A percentile compares a stretch with the other conserved stretches of the same genome.
Evolutionary conservation across 2,329 filamentous ascomycete genomes (phyloP).

Genomic region (Talaromyces sp.): DNA sequence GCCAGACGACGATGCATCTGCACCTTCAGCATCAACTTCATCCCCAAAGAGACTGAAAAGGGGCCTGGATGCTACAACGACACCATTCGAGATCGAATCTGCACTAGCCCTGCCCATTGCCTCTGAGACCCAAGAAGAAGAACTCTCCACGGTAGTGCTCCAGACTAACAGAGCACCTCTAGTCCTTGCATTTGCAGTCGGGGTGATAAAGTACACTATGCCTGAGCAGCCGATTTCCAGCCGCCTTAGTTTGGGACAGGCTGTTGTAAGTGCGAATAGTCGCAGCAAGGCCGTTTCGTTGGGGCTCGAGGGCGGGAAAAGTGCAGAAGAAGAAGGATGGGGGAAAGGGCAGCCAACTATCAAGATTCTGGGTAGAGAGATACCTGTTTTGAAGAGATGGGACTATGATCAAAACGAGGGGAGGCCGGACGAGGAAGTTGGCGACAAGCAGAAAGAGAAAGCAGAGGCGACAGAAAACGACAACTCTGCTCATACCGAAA

Average conservation of each 20-base stretch:
- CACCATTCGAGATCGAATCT: slow-evolving; percentile 30
- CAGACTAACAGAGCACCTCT: slow-evolving; percentile 78
- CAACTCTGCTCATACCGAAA: not conserved
- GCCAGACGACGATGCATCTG: slow-evolving; percentile 25
- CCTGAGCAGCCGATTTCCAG: slow-evolving; percentile 82
- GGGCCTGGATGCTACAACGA: slow-evolving; percentile 13
- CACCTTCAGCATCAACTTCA: slow-evolving; percentile 19
- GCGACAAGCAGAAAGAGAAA: not conserved
- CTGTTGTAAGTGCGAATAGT: slow-evolving; percentile 77
- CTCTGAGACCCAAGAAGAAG: slow-evolving; percentile 46
- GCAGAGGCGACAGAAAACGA: not conserved
- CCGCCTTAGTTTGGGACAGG: slow-evolving; percentile 75
- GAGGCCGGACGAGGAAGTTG: slow-evolving; percentile 22
- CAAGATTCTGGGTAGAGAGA: slow-evolving; percentile 66
- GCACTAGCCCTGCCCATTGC: slow-evolving; percentile 29
- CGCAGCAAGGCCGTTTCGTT: slow-evolving; percentile 70
- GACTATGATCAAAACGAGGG: slow-evolving; percentile 62
- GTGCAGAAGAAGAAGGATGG: slow-evolving; percentile 67
- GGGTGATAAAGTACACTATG: slow-evolving; percentile 73
- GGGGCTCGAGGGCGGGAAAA: slow-evolving; percentile 62
- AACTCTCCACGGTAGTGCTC: slow-evolving; percentile 55
- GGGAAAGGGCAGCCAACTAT: slow-evolving; percentile 71
- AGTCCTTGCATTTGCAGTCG: slow-evolving; percentile 73
- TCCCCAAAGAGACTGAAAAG: slow-evolving; percentile 33
- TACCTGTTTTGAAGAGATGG: slow-evolving; percentile 71